Conservation (phyloP, 1,284 basidiomycete genomes). For the Cutaneotrichosporon sp. region DNA sequence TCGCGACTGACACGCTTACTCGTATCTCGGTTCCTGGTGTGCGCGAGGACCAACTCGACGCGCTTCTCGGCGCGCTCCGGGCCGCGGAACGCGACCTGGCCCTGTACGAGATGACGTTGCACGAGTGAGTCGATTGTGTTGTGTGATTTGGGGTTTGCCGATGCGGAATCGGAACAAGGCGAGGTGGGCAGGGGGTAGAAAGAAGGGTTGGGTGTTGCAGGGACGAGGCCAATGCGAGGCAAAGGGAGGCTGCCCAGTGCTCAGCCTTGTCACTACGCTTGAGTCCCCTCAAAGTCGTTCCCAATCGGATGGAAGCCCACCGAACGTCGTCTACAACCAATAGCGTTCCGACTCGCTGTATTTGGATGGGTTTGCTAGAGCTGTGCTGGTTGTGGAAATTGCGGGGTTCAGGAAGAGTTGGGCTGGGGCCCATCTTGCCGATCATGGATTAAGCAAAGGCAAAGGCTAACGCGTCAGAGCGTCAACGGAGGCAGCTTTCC, state of each 20-base stretch:
- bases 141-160: neutral
- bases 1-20: constrained; percentile 33
- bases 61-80: constrained; percentile 28
- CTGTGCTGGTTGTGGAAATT: neutral
- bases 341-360: neutral
- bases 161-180: neutral
- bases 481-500: constrained; percentile 43
- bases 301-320: neutral
- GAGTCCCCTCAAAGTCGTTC: neutral
- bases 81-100: constrained; percentile 24
- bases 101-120: constrained; percentile 32
- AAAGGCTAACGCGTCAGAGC: constrained; percentile 25
- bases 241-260: too few species aligned
- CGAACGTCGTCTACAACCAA: neutral
- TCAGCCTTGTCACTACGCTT: too few species aligned
- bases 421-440: neutral
- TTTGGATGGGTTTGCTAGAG: neutral
- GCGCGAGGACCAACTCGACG: constrained; percentile 30
- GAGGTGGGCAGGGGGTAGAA: neutral
- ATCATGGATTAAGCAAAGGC: neutral
- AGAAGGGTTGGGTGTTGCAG: neutral
- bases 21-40: constrained; percentile 37
- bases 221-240: neutral
- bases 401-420: neutral
- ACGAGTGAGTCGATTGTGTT: constrained; percentile 35